phyloP scores from a whole-genome alignment of 208 protist species.

The Acanthamoeba triangularis region DNA sequence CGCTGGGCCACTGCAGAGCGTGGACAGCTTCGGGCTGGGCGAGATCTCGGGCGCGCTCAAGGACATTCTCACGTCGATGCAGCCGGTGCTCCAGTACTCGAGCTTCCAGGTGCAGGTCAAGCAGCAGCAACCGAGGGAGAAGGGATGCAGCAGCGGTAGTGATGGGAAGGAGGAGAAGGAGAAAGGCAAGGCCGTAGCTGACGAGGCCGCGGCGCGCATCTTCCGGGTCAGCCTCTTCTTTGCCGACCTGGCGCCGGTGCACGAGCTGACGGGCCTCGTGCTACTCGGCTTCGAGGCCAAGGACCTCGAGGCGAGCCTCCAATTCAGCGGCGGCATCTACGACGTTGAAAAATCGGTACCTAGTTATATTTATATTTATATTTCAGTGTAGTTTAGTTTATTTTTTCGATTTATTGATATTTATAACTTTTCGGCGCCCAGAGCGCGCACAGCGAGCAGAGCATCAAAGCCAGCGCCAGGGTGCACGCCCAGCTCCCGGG shows the following conservation, averaged over 20 bases:
- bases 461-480: neutral
- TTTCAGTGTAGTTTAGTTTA: too few species aligned
- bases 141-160: neutral
- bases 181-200: neutral
- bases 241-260: neutral
- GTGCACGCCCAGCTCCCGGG: neutral
- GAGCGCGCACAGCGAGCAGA: neutral
- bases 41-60: constrained; percentile 2
- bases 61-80: neutral
- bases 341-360: neutral
- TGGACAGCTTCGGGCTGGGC: constrained; percentile 22
- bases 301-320: neutral
- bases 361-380: too few species aligned
- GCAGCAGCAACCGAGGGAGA: neutral
- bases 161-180: neutral
- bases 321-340: neutral
- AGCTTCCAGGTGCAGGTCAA: constrained; percentile 19
- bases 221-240: neutral
- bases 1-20: neutral
- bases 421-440: neutral
- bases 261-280: neutral
- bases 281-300: neutral
- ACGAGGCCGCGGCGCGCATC: neutral
- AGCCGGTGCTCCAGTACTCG: neutral
- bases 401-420: too few species aligned